Evolutionary conservation across 2,329 filamentous ascomycete genomes (phyloP), one percentile per base, ranked within the genome.

Genomic region (Trichophyton schoenleinii): DNA sequence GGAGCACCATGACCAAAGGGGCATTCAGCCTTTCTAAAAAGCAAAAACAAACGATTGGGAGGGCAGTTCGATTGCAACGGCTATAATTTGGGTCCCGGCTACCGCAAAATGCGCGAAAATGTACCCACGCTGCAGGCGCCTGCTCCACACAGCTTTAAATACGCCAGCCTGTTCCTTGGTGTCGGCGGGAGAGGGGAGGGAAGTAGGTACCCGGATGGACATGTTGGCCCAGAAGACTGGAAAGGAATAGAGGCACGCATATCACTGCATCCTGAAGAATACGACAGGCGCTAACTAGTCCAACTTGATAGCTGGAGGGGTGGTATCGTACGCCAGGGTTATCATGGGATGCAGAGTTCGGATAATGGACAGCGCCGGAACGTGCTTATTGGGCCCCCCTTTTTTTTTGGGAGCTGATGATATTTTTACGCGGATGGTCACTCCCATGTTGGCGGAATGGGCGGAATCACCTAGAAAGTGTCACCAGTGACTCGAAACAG

Each of bases 1-100:
- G 41, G 42, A 44, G 57, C 57, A 58, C 57, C 36, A 36, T 36
- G 57, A 58, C 57, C 57, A 44, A 58, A 58, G 6, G n/a, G 36
- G 57, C 25, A 58, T 28, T 58, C 41, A 31, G 36, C 18, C 36
- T 28, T 25, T 55, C n/a, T 38, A 38, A 13, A 53, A 53, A 55
- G n/a, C 13, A 13, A 55, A 55, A 34, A 31, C 22, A 36, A 28
- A 15, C 3, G 8, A 28, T 9, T 15, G 15, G 2, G 13, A 18
- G n/a, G 3, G 15, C n/a, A 20, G 41, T 44, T 44, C n/a, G 28
- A 55, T 55, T 9, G 6, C n/a, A 34, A 34, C 49, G 31, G 57
- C 36, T 20, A 11, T 13, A 9, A 25, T 15, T n/a, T 42, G 57
- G 18, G 18, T n/a, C 42, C 38, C 57, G 22, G 20, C 57, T 15